Evolutionary conservation across 768 basidiomycete genomes (phyloP).

Genomic region (Podaxis sp.): DNA sequence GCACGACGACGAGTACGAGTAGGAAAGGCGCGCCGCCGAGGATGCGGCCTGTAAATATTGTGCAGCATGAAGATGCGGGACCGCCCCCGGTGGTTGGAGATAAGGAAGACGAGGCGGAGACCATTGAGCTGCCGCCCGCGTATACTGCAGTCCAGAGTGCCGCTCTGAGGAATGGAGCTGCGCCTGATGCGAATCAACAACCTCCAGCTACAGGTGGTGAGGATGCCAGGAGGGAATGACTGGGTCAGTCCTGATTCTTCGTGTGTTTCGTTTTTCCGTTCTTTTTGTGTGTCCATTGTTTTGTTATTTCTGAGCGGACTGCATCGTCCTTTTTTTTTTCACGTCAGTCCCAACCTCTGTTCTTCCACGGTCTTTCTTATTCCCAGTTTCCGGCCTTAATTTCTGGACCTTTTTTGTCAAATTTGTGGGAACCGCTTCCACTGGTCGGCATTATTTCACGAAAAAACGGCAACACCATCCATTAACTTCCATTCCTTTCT

Average conservation of each 20-base stretch:
- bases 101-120: conserved; percentile 54
- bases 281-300: no score
- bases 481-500: background rate
- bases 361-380: background rate
- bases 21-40: conserved; percentile 50
- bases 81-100: conserved; percentile 35
- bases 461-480: background rate
- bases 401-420: background rate
- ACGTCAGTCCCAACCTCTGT: background rate
- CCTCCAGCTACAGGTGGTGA: background rate
- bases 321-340: background rate
- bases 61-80: conserved; percentile 86
- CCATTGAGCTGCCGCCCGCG: conserved; percentile 81
- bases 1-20: conserved; percentile 27
- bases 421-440: no score
- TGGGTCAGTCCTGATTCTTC: background rate
- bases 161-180: background rate
- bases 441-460: background rate
- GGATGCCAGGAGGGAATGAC: background rate
- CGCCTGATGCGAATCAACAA: background rate
- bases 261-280: no score
- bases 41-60: conserved; percentile 72
- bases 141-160: conserved; percentile 61
- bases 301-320: background rate
- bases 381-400: background rate